Evolutionary conservation across 306 rosid genomes (phyloP).

Genomic region (Acacia crassicarpa): DNA sequence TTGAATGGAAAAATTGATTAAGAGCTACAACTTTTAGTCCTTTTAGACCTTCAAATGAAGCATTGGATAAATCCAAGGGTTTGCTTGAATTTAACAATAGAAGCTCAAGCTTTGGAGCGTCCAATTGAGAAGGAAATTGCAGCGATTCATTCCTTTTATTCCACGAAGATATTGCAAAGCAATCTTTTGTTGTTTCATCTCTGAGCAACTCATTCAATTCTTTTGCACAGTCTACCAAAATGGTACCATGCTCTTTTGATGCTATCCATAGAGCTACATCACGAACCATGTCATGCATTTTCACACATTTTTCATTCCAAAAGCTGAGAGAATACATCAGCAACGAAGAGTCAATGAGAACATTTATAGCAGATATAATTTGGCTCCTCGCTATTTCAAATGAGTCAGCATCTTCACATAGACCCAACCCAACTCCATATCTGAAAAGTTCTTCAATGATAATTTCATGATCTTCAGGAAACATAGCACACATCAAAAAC

Average conservation of each 20-base stretch:
- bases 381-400: neutral
- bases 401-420: neutral
- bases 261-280: neutral
- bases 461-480: conserved; percentile 14
- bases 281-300: conserved; percentile 8
- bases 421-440: neutral
- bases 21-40: conserved; percentile 3
- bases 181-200: neutral
- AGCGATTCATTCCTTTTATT: no score
- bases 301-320: neutral
- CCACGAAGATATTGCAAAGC: neutral
- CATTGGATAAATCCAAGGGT: neutral
- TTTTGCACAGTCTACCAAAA: neutral
- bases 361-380: neutral
- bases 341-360: neutral
- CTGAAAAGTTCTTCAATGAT: neutral
- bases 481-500: neutral
- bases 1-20: no score
- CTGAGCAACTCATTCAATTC: neutral
- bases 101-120: conserved; percentile 8
- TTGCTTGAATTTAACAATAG: neutral
- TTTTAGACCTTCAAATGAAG: neutral
- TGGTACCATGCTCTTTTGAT: neutral
- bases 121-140: neutral
- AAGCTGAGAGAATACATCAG: neutral